Conservation (phyloP, 2,329 filamentous ascomycete genomes). For the Fusarium heterosporum region DNA sequence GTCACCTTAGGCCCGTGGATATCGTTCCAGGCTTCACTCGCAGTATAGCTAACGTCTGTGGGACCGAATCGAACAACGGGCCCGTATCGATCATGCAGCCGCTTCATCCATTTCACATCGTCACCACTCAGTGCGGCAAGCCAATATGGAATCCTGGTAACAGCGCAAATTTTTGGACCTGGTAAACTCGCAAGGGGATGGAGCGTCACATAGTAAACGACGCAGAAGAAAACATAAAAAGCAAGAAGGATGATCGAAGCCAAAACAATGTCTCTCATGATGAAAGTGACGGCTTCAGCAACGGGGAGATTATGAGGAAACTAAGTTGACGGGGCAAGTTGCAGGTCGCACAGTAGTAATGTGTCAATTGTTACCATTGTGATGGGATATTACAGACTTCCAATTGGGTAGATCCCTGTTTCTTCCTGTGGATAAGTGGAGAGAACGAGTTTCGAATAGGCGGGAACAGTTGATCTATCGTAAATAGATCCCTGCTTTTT, state of each 20-base stretch:
- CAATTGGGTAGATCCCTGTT: not conserved
- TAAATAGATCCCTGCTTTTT: not conserved
- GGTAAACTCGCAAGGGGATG: conserved; percentile 23
- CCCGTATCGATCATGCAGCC: conserved; percentile 16
- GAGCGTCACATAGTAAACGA: conserved; percentile 13
- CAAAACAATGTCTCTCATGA: not conserved
- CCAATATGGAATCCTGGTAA: conserved; percentile 27
- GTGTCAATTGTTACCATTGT: not conserved
- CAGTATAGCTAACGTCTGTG: conserved; percentile 21
- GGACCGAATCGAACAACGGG: conserved; percentile 29
- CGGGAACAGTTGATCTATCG: no score
- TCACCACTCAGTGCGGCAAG: not conserved
- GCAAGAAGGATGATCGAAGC: not conserved
- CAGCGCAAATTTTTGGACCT: conserved; percentile 18
- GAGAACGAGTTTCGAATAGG: not conserved
- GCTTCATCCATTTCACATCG: conserved; percentile 21
- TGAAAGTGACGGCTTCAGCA: not conserved
- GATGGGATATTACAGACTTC: not conserved
- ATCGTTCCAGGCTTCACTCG: conserved; percentile 22
- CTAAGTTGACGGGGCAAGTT: not conserved
- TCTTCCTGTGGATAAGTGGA: not conserved
- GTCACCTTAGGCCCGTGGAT: conserved; percentile 15
- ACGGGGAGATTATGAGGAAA: not conserved
- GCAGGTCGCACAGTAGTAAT: not conserved
- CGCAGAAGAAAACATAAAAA: not conserved